phyloP scores from a whole-genome alignment of 768 basidiomycete species.

The Lyophyllum shimeji region DNA sequence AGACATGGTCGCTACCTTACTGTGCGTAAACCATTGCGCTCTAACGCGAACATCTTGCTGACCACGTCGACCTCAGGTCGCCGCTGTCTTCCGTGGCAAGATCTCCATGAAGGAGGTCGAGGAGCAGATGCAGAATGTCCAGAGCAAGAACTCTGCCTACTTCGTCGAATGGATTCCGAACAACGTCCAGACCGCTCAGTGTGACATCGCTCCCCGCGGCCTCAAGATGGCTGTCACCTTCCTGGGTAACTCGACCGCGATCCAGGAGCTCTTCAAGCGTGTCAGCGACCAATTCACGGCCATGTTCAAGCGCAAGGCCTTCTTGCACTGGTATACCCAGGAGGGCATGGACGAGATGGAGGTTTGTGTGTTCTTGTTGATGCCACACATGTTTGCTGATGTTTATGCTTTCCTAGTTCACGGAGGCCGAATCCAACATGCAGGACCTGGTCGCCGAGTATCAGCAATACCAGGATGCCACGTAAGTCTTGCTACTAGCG shows the following conservation, averaged over 20 bases:
- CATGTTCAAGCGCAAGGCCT: conserved; percentile 99
- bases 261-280: conserved; percentile 98
- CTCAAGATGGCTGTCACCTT: conserved; percentile 98
- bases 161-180: conserved; percentile 99
- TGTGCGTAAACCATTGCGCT: conserved; percentile 37
- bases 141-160: conserved; percentile 97
- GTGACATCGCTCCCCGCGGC: conserved; percentile 95
- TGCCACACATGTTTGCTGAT: background rate
- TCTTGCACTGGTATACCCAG: conserved; percentile 99
- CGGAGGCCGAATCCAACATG: conserved; percentile 99
- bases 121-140: conserved; percentile 97
- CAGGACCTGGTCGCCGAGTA: conserved; percentile 98
- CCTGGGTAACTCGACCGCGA: conserved; percentile 95
- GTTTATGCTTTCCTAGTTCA: conserved; percentile 55
- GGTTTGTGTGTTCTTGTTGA: conserved; percentile 32
- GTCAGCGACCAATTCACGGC: conserved; percentile 98
- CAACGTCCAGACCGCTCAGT: conserved; percentile 97
- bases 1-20: conserved; percentile 97
- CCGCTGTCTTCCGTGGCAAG: conserved; percentile 98
- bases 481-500: conserved; percentile 49
- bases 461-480: conserved; percentile 94
- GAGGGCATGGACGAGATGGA: conserved; percentile 99
- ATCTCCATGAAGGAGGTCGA: conserved; percentile 99
- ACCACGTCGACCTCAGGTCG: conserved; percentile 47
- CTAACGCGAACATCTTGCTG: background rate